Evolutionary conservation across 139 green algal genomes (phyloP).

Genomic region (Picochlorum sp.): DNA sequence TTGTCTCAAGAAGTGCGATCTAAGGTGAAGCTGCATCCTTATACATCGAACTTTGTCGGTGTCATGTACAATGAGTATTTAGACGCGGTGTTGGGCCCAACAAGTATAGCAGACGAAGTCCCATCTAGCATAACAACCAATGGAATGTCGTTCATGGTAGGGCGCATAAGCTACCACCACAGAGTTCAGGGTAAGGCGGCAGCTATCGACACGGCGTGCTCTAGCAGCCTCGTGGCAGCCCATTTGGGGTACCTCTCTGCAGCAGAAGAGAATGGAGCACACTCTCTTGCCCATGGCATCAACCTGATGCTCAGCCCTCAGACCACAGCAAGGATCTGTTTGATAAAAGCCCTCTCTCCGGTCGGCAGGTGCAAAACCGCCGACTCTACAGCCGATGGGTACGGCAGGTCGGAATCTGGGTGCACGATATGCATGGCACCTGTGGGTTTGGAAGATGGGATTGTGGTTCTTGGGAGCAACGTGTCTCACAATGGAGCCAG

Average conservation of each 20-base stretch:
- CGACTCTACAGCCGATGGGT: conserved; percentile 65
- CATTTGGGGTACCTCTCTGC: conserved; percentile 18
- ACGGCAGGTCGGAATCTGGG: conserved; percentile 58
- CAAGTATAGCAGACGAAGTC: conserved; percentile 9
- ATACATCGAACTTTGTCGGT: conserved; percentile 34
- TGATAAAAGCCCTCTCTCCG: conserved; percentile 41
- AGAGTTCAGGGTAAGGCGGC: conserved; percentile 31
- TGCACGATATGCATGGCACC: conserved; percentile 52
- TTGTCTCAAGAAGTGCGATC: conserved; percentile 6
- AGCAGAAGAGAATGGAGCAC: background rate
- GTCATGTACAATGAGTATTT: conserved; percentile 35
- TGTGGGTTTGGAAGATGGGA: too few species aligned
- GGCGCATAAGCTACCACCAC: conserved; percentile 41
- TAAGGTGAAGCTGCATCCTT: background rate
- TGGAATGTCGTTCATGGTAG: conserved; percentile 31
- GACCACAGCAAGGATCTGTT: conserved; percentile 36
- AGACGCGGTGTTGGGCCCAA: conserved; percentile 18
- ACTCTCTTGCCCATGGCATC: conserved; percentile 50
- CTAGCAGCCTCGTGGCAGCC: conserved; percentile 32
- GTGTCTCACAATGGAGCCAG: conserved; percentile 37
- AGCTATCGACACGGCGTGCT: conserved; percentile 42
- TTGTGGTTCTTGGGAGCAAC: conserved; percentile 10
- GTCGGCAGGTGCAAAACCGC: conserved; percentile 78
- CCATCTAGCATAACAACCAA: conserved; percentile 18
- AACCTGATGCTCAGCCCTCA: conserved; percentile 61